These are phyloP conservation scores for Evernia prunastri DNA, from an alignment of 495 filamentous ascomycete genomes.

Conservation along the genomic window DNA sequence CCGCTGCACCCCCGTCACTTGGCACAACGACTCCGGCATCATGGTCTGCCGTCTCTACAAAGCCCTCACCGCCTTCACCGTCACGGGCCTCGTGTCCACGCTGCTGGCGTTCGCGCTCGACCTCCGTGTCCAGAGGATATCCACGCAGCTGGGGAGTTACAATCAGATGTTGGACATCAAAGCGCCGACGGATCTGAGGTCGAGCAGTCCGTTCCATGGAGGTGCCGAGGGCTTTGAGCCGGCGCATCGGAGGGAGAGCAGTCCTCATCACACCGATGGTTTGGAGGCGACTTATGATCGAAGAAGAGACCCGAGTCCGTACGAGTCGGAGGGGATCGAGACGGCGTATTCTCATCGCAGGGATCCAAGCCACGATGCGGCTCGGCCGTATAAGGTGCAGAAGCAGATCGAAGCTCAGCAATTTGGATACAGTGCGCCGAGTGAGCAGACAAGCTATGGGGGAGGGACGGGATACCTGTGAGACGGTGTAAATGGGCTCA, in stretches of 20 bases:
- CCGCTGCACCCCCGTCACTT: conserved; percentile 48
- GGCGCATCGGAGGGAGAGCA: conserved; percentile 4
- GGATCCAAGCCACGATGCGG: conserved; percentile 12
- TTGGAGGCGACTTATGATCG: conserved; percentile 1
- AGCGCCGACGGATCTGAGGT: conserved; percentile 11
- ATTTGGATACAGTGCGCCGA: conserved; percentile 27
- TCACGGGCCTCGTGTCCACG: conserved; percentile 38
- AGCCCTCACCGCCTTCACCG: conserved; percentile 56
- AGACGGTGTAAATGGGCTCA: not conserved
- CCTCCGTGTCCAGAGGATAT: conserved; percentile 13
- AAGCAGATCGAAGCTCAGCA: conserved; percentile 23
- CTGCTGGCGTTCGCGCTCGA: conserved; percentile 23
- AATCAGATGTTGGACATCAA: conserved; percentile 26
- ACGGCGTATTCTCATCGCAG: conserved; percentile 8
- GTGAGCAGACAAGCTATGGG: conserved; percentile 29
- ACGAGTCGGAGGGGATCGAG: not conserved
- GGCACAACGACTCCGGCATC: conserved; percentile 52
- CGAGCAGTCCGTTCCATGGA: conserved; percentile 9
- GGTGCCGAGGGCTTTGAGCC: not conserved
- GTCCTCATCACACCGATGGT: not conserved
- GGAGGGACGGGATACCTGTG: conserved; percentile 9
- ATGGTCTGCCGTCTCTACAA: conserved; percentile 61
- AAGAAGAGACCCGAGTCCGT: conserved; percentile 2
- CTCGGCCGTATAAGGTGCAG: conserved; percentile 25
- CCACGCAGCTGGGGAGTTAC: conserved; percentile 19